Conservation (phyloP, 2,329 filamentous ascomycete species). For the Elsinoe australis region DNA sequence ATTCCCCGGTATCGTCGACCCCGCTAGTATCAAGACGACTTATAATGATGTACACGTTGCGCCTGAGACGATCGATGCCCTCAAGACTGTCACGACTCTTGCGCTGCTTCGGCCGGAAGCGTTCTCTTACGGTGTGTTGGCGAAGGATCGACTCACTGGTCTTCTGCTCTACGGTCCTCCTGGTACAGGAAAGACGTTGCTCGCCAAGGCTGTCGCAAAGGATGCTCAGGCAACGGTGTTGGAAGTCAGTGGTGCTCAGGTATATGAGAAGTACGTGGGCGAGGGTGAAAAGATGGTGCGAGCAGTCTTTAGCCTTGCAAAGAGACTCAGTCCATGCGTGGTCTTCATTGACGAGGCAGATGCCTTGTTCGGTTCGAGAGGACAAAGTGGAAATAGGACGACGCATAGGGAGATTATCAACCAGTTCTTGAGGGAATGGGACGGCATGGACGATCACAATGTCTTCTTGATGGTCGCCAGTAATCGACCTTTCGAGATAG, state of each 20-base stretch:
- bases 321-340: slow-evolving; percentile 83
- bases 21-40: slow-evolving; percentile 72
- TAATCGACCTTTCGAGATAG: slow-evolving; percentile 76
- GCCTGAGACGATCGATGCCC: slow-evolving; percentile 71
- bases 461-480: slow-evolving; percentile 98
- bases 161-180: slow-evolving; percentile 93
- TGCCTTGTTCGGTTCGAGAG: slow-evolving; percentile 74
- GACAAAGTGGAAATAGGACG: slow-evolving; percentile 56
- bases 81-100: slow-evolving; percentile 82
- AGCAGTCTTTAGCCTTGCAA: slow-evolving; percentile 82
- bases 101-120: slow-evolving; percentile 83
- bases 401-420: slow-evolving; percentile 87
- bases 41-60: slow-evolving; percentile 83
- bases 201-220: slow-evolving; percentile 58
- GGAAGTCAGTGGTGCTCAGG: slow-evolving; percentile 80
- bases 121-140: slow-evolving; percentile 91
- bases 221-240: slow-evolving; percentile 62
- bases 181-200: slow-evolving; percentile 80
- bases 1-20: slow-evolving; percentile 71
- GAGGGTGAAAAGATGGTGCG: slow-evolving; percentile 94
- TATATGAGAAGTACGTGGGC: slow-evolving; percentile 94
- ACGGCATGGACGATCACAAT: slow-evolving; percentile 69
- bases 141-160: slow-evolving; percentile 83
- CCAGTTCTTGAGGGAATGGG: slow-evolving; percentile 95
- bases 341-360: slow-evolving; percentile 98